phyloP scores from a whole-genome alignment of 129 eudicot genomes.

The Pseudognaphalium luteoalbum region DNA sequence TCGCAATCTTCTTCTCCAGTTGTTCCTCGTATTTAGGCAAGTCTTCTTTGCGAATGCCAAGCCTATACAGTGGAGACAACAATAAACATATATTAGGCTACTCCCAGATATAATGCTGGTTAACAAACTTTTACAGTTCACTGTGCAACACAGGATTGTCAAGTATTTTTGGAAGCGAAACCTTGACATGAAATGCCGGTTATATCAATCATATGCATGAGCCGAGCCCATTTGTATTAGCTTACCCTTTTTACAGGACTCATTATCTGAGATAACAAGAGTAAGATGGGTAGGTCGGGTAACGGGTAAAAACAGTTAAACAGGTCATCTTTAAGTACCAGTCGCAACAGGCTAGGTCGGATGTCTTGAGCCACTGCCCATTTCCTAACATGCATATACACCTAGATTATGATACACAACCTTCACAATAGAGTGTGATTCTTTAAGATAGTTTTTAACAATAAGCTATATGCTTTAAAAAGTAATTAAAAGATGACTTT shows the following conservation, averaged over 20 bases:
- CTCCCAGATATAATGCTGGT: neutral
- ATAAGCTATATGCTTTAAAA: too few species aligned
- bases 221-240: neutral
- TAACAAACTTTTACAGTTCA: neutral
- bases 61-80: constrained; percentile 39
- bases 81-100: neutral
- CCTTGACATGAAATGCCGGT: neutral
- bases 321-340: too few species aligned
- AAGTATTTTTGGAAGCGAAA: neutral
- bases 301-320: too few species aligned
- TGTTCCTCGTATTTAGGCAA: constrained; percentile 81
- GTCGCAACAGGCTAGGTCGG: too few species aligned
- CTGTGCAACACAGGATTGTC: neutral
- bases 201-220: neutral
- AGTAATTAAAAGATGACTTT: neutral
- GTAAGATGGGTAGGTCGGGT: too few species aligned
- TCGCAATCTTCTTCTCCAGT: constrained; percentile 78
- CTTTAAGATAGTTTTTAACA: neutral
- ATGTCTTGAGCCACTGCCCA: too few species aligned
- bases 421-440: neutral
- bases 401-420: too few species aligned
- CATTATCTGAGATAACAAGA: too few species aligned
- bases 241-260: too few species aligned
- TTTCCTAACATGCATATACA: too few species aligned
- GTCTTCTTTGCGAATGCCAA: constrained; percentile 72